phyloP scores from a whole-genome alignment of 1,284 basidiomycete genomes.

The Ceratobasidium papillatum region DNA sequence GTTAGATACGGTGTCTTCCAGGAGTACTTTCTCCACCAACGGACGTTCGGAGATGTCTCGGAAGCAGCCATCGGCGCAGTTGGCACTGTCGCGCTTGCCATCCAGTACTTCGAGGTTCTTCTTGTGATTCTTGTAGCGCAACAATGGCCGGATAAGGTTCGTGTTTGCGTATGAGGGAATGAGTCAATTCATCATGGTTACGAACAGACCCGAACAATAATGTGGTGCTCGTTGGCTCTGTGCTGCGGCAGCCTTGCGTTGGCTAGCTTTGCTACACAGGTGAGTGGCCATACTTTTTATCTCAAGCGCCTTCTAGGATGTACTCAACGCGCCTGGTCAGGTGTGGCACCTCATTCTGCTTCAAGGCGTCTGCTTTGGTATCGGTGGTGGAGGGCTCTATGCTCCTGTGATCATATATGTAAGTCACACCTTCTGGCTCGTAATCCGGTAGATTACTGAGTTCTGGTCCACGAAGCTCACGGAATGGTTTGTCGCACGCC shows the following conservation, averaged over 20 bases:
- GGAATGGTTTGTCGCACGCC: conserved; percentile 44
- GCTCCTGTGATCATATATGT: conserved; percentile 42
- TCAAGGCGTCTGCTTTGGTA: conserved; percentile 42
- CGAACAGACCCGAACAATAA: conserved; percentile 19
- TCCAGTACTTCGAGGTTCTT: conserved; percentile 41
- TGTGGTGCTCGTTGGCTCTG: conserved; percentile 41
- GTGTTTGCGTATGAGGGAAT: not conserved
- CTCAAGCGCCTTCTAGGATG: not conserved
- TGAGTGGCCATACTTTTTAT: not conserved
- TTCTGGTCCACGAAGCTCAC: conserved; percentile 33
- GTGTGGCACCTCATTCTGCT: conserved; percentile 43
- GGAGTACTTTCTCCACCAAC: conserved; percentile 48
- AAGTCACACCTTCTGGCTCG: not conserved
- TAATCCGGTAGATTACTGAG: not conserved
- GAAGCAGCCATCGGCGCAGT: conserved; percentile 41
- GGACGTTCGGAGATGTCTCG: conserved; percentile 41
- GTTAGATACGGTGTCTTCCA: conserved; percentile 49
- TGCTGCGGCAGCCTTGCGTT: conserved; percentile 41
- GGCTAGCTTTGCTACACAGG: conserved; percentile 42
- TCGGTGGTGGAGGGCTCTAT: conserved; percentile 43
- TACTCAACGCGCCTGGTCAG: not conserved
- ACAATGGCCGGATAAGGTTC: conserved; percentile 30
- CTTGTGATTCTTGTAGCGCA: conserved; percentile 28
- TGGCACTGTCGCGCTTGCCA: conserved; percentile 42
- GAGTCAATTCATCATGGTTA: not conserved